Percentiles rank a stretch among this genome's conserved stretches.
Conservation (phyloP, 2,329 filamentous ascomycete genomes). For the Paraconiothyrium sp. region DNA sequence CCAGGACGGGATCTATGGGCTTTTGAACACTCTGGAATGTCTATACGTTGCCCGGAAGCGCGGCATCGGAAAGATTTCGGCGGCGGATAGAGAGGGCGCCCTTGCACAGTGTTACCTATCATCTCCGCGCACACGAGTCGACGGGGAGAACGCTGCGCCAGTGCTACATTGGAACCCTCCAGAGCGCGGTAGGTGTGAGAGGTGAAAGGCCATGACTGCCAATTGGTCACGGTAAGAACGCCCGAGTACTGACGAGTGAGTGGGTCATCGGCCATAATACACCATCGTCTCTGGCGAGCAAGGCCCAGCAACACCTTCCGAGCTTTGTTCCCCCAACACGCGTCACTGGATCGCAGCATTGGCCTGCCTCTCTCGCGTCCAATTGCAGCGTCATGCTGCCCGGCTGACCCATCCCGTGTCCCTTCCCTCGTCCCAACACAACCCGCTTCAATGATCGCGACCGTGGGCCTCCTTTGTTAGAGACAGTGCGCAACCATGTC, state of each 20-base stretch:
- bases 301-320: not conserved
- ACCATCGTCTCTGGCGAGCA: conserved; percentile 2
- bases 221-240: conserved; percentile 4
- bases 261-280: conserved; percentile 1
- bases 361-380: not conserved
- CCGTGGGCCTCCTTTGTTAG: not conserved
- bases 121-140: not conserved
- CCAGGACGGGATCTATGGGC: not conserved
- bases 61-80: not conserved
- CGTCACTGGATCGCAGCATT: not conserved
- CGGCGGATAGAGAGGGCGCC: not conserved
- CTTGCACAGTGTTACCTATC: not conserved
- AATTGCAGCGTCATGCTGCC: not conserved
- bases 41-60: not conserved
- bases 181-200: not conserved
- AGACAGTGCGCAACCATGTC: conserved; percentile 6
- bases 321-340: not conserved
- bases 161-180: not conserved
- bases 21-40: not conserved
- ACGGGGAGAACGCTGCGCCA: not conserved
- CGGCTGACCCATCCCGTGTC: not conserved
- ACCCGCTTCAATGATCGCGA: not conserved
- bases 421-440: not conserved
- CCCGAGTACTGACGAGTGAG: not conserved
- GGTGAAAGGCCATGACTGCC: not conserved